A percentile compares a stretch with the other conserved stretches of the same genome.
These are phyloP conservation scores for Podila clonocystis DNA, from an alignment of 192 early-diverging fungal genomes.

Conservation along the genomic window DNA sequence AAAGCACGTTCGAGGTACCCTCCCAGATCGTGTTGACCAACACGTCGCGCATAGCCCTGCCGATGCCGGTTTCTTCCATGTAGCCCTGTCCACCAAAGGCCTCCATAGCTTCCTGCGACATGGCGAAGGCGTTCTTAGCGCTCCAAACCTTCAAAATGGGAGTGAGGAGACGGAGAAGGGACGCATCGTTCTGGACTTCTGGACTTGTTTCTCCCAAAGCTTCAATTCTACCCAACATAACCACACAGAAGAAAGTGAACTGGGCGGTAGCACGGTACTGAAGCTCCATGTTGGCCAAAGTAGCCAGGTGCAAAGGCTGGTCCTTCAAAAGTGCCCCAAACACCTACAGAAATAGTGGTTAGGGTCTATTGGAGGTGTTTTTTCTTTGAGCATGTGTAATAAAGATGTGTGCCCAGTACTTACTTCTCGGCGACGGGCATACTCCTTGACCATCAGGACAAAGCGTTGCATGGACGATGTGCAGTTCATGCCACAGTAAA, in stretches of 20 bases:
- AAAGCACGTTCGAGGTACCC: conserved; percentile 75
- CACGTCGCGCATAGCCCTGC: conserved; percentile 64
- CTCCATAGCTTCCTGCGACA: conserved; percentile 71
- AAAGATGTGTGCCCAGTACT: neutral
- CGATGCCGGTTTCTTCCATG: conserved; percentile 78
- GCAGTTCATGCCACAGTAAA: conserved; percentile 63
- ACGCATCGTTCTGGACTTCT: conserved; percentile 24
- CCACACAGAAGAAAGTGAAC: conserved; percentile 63
- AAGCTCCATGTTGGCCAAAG: conserved; percentile 67
- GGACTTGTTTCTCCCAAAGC: conserved; percentile 20
- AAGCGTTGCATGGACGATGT: conserved; percentile 55
- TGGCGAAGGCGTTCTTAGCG: conserved; percentile 56
- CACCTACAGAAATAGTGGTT: conserved; percentile 20
- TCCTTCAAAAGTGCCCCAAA: conserved; percentile 62
- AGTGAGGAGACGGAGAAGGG: conserved; percentile 71
- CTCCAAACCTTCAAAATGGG: conserved; percentile 72
- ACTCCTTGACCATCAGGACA: conserved; percentile 65
- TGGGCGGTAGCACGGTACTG: conserved; percentile 61
- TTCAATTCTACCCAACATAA: conserved; percentile 67
- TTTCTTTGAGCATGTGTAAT: too few species aligned
- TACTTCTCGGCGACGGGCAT: conserved; percentile 66
- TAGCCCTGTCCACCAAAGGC: conserved; percentile 78
- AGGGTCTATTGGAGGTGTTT: too few species aligned
- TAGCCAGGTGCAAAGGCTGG: conserved; percentile 69
- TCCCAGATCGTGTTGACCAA: conserved; percentile 82